phyloP scores from a whole-genome alignment of 345 rosid species.

The Eucalyptus sp. region DNA sequence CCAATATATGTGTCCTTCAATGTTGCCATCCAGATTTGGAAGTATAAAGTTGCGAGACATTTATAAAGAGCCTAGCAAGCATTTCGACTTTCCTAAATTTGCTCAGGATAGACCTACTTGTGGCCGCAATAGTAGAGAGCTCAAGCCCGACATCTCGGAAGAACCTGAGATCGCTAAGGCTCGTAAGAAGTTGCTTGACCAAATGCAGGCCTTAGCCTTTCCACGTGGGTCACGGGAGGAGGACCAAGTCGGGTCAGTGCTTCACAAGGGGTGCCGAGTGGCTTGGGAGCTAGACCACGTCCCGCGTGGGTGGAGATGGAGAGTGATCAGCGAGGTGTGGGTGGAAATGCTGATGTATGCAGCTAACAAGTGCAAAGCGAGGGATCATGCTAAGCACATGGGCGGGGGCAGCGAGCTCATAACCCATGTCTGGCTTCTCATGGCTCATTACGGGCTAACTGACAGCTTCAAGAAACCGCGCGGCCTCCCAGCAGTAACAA shows the following conservation, averaged over 20 bases:
- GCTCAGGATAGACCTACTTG: no score
- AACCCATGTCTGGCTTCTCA: conserved; percentile 35
- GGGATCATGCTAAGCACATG: conserved; percentile 30
- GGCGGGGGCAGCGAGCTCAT: conserved; percentile 45
- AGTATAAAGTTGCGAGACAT: neutral
- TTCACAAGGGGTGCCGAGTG: conserved; percentile 7
- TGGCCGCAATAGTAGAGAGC: neutral
- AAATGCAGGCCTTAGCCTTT: neutral
- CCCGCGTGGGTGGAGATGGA: neutral
- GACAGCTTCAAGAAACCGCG: neutral
- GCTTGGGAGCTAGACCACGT: neutral
- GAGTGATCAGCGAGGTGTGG: conserved; percentile 6
- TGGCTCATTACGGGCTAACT: conserved; percentile 21
- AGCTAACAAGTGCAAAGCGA: conserved; percentile 1
- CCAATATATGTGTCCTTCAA: neutral
- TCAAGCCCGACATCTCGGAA: neutral
- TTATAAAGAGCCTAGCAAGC: neutral
- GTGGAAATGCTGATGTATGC: conserved; percentile 1
- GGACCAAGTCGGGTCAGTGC: conserved; percentile 9
- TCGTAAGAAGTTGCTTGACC: neutral
- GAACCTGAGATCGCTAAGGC: neutral
- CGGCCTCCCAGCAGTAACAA: neutral
- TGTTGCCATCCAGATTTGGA: neutral
- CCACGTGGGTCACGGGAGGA: neutral
- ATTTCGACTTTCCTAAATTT: neutral